These are phyloP conservation scores for Thraustochytrium sp. DNA, from an alignment of 352 stramenopile genomes.

Conservation along the genomic window DNA sequence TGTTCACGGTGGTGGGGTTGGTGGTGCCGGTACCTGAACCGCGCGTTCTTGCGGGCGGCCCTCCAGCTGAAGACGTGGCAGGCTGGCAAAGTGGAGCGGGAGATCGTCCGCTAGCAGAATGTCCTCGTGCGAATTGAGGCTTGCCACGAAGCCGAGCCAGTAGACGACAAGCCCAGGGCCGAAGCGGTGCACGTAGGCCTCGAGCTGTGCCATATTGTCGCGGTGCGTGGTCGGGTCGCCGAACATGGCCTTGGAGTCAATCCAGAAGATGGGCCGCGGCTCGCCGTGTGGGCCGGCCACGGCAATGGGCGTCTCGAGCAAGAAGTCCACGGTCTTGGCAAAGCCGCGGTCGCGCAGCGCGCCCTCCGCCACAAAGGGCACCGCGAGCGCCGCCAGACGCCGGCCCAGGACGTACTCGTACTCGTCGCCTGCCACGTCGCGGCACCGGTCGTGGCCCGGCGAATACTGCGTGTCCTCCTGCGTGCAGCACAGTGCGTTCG, in stretches of 20 bases:
- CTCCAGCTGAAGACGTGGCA: not conserved
- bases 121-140: slow-evolving; percentile 56
- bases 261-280: slow-evolving; percentile 71
- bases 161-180: slow-evolving; percentile 77
- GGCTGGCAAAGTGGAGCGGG: not conserved
- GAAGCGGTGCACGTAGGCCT: slow-evolving; percentile 66
- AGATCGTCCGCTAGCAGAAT: slow-evolving; percentile 17
- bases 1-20: too few relatives aligned
- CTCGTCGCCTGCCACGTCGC: slow-evolving; percentile 69
- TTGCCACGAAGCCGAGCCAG: slow-evolving; percentile 67
- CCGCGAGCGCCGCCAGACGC: slow-evolving; percentile 61
- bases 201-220: slow-evolving; percentile 44
- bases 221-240: slow-evolving; percentile 49
- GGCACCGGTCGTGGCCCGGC: slow-evolving; percentile 64
- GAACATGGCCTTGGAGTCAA: slow-evolving; percentile 83
- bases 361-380: slow-evolving; percentile 75
- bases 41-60: too few relatives aligned
- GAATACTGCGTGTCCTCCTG: slow-evolving; percentile 65
- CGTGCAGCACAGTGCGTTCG: slow-evolving; percentile 65
- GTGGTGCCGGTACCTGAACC: too few relatives aligned
- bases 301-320: slow-evolving; percentile 67
- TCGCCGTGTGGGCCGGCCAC: slow-evolving; percentile 60
- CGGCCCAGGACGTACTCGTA: slow-evolving; percentile 73
- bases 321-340: slow-evolving; percentile 75
- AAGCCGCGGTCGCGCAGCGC: slow-evolving; percentile 66